Evolutionary conservation across 352 stramenopile species (phyloP).

Genomic region (Phytophthora aleatoria): DNA sequence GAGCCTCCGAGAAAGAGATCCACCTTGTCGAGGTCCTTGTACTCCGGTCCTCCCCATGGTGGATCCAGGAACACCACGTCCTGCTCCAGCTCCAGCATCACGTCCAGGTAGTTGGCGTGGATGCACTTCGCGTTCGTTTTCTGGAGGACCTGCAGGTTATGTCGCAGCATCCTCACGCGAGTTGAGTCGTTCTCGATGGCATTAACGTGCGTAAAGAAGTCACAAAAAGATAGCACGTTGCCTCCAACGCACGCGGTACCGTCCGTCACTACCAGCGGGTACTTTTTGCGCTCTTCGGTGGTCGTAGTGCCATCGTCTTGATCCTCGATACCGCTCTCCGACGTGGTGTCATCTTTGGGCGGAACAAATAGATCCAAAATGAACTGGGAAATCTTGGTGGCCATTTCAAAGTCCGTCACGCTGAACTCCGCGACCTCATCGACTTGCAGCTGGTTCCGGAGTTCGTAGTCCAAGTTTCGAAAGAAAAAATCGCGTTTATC

Average conservation of each 20-base stretch:
- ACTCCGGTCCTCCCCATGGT: slow-evolving; percentile 83
- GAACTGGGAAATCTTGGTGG: slow-evolving; percentile 70
- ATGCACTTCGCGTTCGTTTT: slow-evolving; percentile 67
- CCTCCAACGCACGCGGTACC: slow-evolving; percentile 81
- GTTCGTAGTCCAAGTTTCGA: slow-evolving; percentile 70
- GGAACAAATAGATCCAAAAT: slow-evolving; percentile 52
- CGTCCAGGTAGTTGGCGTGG: slow-evolving; percentile 68
- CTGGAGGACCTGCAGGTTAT: slow-evolving; percentile 69
- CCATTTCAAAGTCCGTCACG: slow-evolving; percentile 83
- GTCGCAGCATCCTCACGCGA: slow-evolving; percentile 71
- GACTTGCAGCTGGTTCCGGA: slow-evolving; percentile 69
- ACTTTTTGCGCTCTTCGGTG: slow-evolving; percentile 36
- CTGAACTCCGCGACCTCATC: slow-evolving; percentile 81
- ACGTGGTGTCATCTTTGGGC: slow-evolving; percentile 17
- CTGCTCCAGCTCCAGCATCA: slow-evolving; percentile 73
- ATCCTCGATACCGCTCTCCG: slow-evolving; percentile 15
- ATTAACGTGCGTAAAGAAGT: slow-evolving; percentile 78
- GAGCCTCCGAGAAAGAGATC: slow-evolving; percentile 71
- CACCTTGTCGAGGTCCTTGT: slow-evolving; percentile 73
- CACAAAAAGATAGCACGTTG: slow-evolving; percentile 83
- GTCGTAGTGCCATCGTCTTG: slow-evolving; percentile 16
- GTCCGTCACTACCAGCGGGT: slow-evolving; percentile 65
- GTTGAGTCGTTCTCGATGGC: slow-evolving; percentile 71
- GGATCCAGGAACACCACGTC: slow-evolving; percentile 87
- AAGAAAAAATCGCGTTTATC: slow-evolving; percentile 90